Evolutionary conservation across 2,329 filamentous ascomycete genomes (phyloP), one percentile per base, ranked within the genome.

Genomic region (Xylaria sp.): DNA sequence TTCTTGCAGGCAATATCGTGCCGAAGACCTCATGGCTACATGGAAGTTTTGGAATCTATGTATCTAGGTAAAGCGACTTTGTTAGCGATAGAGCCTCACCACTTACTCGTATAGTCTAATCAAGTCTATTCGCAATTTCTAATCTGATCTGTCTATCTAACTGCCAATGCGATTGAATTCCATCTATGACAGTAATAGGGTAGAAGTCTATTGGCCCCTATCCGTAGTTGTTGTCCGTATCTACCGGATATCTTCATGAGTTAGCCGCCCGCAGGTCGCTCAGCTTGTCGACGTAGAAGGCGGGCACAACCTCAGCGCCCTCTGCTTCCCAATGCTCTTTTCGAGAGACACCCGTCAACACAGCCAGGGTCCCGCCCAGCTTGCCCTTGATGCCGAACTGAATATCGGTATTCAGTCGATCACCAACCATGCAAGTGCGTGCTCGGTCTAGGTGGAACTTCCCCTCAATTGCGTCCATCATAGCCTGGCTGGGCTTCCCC

Each of bases 381-480:
- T 89, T 88, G 0, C 93, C 93, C 69, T 97, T 88, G 59, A 97
- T 83, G 2, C 94, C 94, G 71, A 99, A 99, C 71, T 90, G 87
- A 70, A 99, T 97, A 74, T 99, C 94, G 0, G 94, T 99, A 71
- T 97, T 90, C 60, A 96, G 78, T 24, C 94, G 82, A 72, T 99
- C 94, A 6, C 94, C 94, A 40, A 99, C 84, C 94, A 99, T 99
- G 74, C 94, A 97, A 1, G 94, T 90, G 63, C 86, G 86, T 56
- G 81, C 84, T 37, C 92, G 84, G 71, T 97, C 87, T 49, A 99
- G 88, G 63, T 89, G 82, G 72, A 97, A 97, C 74, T 96, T 96
- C 54, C 93, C 93, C 78, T 97, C 93, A 52, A 99, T 89, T 2
- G 94, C 92, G 72, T 97, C 93, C 93, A 99, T 96, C 94, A 99